Evolutionary conservation across 352 stramenopile species (phyloP).

Genomic region (Pythium utonaiense): DNA sequence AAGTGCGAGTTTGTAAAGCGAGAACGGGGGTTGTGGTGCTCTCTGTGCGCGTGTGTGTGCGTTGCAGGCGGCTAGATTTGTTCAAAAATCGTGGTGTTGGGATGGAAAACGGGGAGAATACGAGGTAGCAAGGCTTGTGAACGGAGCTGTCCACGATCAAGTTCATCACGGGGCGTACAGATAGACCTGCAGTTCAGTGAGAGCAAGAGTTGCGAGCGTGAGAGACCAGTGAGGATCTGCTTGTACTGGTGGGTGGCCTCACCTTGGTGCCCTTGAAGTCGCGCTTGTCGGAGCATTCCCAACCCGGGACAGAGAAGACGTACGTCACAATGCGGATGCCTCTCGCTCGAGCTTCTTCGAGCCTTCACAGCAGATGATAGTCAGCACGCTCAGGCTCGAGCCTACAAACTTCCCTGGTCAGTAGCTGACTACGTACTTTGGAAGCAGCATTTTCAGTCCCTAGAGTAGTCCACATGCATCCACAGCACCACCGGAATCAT

Average conservation of each 20-base stretch:
- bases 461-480: constrained; percentile 15
- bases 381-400: no score
- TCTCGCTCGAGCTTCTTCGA: constrained; percentile 57
- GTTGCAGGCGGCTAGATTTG: neutral
- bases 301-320: constrained; percentile 78
- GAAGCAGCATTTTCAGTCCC: constrained; percentile 68
- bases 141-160: neutral
- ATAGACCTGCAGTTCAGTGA: constrained; percentile 38
- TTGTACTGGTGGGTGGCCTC: neutral
- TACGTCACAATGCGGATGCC: constrained; percentile 78
- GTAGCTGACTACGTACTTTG: constrained; percentile 40
- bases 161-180: constrained; percentile 33
- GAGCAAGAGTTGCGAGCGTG: neutral
- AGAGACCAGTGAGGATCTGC: neutral
- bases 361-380: constrained; percentile 30
- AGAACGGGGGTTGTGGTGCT: neutral
- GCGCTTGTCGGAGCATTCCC: constrained; percentile 45
- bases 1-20: constrained; percentile 3
- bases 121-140: neutral
- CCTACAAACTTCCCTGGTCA: neutral
- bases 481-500: constrained; percentile 7
- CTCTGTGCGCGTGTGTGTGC: neutral
- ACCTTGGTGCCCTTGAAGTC: constrained; percentile 87
- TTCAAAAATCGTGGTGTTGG: neutral
- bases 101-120: neutral